Evolutionary conservation across 306 rosid species (phyloP), one percentile per base, ranked within the genome.

Genomic region (Boehmeria nivea): DNA sequence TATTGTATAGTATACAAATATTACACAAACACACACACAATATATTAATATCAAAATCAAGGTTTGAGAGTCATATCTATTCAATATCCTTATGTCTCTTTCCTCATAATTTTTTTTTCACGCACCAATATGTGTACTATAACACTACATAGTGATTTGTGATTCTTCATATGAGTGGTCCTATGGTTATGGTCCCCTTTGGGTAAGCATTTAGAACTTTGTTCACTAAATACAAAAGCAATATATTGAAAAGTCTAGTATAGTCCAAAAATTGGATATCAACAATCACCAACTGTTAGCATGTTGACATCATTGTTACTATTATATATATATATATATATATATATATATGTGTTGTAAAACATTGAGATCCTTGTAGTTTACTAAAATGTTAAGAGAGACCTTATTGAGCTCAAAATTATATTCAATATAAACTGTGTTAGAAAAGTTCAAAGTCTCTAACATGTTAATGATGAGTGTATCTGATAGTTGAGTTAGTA

Each of bases 221-320:
- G 19, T 49, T 55, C 49, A 34, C 57, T 45, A 44, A 0, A 38
- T 57, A 26, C 71, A 49, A 39, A 61, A 12, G 2, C 19, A 44
- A 22, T 45, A 49, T 54, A 46, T 45, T 28, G n/a, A 43, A 50
- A 15, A n/a, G 19, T 46, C 57, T 18, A 61, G 25, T n/a, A 48
- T 17, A 20, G 6, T 19, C 45, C 63, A 54, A 54, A 61, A 69
- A 56, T 38, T 61, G n/a, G 63, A 44, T 28, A 44, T 47, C 40
- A 60, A 49, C 28, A n/a, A 46, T 24, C 28, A 31, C 31, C 8
- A 33, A 43, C 6, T 1, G 60, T 43, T 49, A 42, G 18, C 51
- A 39, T 33, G 37, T 28, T 59, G 55, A 33, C 24, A 63, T 19
- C 61, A 18, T 34, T 43, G 38, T 21, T 34, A 12, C 18, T 38